Conservation (phyloP, 345 rosid species). For the Mangifera indica region DNA sequence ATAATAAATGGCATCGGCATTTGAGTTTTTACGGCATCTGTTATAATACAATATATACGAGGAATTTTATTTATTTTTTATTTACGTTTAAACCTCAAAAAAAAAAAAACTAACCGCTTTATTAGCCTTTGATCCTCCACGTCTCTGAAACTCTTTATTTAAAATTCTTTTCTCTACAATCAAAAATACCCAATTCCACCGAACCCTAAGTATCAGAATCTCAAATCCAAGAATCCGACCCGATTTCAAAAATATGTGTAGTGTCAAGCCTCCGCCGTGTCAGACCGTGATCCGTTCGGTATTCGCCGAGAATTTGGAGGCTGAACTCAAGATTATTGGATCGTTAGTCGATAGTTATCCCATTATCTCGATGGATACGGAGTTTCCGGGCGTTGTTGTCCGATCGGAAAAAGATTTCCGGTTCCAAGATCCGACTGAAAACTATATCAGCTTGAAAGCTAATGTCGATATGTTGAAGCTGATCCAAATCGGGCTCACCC, state of each 20-base stretch:
- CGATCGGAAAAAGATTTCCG: conserved; percentile 23
- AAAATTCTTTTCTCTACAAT: neutral
- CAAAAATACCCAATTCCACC: conserved; percentile 2
- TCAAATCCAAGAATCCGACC: neutral
- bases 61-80: too few relatives aligned
- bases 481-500: conserved; percentile 61
- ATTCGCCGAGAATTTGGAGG: conserved; percentile 44
- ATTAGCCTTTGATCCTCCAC: neutral
- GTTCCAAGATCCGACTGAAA: conserved; percentile 29
- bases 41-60: too few relatives aligned
- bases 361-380: conserved; percentile 63
- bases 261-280: conserved; percentile 6
- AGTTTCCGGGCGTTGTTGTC: conserved; percentile 64
- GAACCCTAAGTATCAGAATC: conserved; percentile 23
- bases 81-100: neutral
- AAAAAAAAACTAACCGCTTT: neutral
- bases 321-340: conserved; percentile 46
- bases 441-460: conserved; percentile 44
- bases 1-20: too few relatives aligned
- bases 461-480: conserved; percentile 56
- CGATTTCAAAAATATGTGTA: neutral
- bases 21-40: too few relatives aligned
- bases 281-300: conserved; percentile 48
- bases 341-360: conserved; percentile 34
- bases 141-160: neutral